Conservation (phyloP, 1,284 basidiomycete species). For the Cronartium ribicola region DNA sequence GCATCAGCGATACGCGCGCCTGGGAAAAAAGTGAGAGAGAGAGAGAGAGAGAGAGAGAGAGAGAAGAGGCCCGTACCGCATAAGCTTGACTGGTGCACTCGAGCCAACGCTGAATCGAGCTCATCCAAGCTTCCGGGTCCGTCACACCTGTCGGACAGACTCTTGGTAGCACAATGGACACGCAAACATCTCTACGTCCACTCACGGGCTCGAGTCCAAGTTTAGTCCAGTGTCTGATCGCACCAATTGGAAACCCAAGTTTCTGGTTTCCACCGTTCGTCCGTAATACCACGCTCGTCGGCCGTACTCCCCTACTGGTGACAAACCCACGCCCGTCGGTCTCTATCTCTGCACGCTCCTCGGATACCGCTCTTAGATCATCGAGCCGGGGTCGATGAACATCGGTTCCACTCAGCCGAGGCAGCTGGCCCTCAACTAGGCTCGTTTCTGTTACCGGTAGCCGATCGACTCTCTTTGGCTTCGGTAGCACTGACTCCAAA, state of each 20-base stretch:
- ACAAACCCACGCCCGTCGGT: not conserved
- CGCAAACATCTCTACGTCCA: slow-evolving; percentile 15
- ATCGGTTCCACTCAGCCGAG: slow-evolving; percentile 18
- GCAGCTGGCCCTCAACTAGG: not conserved
- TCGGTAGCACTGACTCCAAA: slow-evolving; percentile 15
- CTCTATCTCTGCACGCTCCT: slow-evolving; percentile 5
- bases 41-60: not conserved
- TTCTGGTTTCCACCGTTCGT: slow-evolving; percentile 22
- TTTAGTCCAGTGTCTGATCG: slow-evolving; percentile 27
- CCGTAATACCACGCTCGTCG: slow-evolving; percentile 7
- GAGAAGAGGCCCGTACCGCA: slow-evolving; percentile 1
- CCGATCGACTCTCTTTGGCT: not conserved
- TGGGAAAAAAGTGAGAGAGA: not conserved
- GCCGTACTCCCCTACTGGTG: slow-evolving; percentile 2
- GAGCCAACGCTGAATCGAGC: not conserved
- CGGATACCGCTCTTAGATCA: slow-evolving; percentile 9
- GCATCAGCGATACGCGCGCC: not conserved
- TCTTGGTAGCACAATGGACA: slow-evolving; percentile 21
- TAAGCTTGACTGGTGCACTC: slow-evolving; percentile 8
- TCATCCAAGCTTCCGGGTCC: not conserved
- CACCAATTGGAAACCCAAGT: slow-evolving; percentile 13
- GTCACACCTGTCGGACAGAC: not conserved
- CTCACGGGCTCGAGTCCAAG: slow-evolving; percentile 28
- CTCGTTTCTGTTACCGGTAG: not conserved
- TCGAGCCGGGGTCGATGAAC: slow-evolving; percentile 21